phyloP scores from a whole-genome alignment of 495 filamentous ascomycete species.

The Aspergillus saccharolyticus region DNA sequence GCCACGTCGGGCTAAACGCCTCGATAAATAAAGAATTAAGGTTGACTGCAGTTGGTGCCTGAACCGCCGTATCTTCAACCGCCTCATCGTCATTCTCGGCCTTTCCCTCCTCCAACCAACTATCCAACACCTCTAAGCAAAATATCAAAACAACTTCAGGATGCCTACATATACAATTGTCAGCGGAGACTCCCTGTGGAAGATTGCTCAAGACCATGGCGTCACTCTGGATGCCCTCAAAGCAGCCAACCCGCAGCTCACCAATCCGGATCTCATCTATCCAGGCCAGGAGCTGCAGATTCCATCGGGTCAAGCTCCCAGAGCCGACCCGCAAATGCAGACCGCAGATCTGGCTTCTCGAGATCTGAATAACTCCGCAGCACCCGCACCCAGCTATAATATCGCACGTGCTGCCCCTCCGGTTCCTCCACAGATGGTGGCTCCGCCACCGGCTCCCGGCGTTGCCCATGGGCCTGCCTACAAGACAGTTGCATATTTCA shows the following conservation, averaged over 20 bases:
- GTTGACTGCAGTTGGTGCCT: neutral
- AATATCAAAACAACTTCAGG: neutral
- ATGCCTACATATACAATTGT: slow-evolving; percentile 7
- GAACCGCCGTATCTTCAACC: neutral
- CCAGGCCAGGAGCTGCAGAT: slow-evolving; percentile 4
- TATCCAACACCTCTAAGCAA: neutral
- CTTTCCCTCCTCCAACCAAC: neutral
- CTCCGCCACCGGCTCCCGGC: neutral
- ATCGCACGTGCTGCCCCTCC: neutral
- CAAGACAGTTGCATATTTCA: slow-evolving; percentile 12
- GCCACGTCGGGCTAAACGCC: neutral
- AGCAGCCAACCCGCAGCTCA: slow-evolving; percentile 9
- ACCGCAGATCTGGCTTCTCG: neutral
- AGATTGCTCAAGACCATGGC: slow-evolving; percentile 6
- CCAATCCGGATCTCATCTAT: slow-evolving; percentile 8
- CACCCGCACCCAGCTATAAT: neutral
- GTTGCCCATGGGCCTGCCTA: slow-evolving; percentile 1
- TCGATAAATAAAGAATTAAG: neutral
- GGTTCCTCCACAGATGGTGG: slow-evolving; percentile 3
- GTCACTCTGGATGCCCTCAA: slow-evolving; percentile 2
- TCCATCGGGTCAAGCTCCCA: neutral
- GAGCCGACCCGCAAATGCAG: neutral
- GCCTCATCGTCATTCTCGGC: neutral
- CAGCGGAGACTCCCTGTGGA: slow-evolving; percentile 7
- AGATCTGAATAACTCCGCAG: neutral